Conservation (phyloP, 805 yeast species). For the Zygotorulaspora danielsina region DNA sequence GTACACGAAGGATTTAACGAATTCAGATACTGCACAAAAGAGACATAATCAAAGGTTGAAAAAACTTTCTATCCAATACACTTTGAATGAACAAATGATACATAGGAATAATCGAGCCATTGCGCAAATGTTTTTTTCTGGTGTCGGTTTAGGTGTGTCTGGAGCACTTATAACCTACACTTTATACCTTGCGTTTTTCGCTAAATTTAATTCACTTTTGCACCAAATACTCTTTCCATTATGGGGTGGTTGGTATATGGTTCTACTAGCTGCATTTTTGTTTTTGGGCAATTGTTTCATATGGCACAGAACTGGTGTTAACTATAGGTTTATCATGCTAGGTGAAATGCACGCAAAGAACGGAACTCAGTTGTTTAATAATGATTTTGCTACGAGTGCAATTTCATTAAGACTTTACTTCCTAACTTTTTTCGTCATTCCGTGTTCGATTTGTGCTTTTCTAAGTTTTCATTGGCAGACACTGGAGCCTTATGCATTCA, state of each 20-base stretch:
- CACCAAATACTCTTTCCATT: conserved; percentile 61
- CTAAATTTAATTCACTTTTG: conserved; percentile 40
- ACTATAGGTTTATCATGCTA: conserved; percentile 80
- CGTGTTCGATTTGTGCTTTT: conserved; percentile 63
- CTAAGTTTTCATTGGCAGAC: conserved; percentile 67
- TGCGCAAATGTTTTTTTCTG: conserved; percentile 53
- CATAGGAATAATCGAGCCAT: conserved; percentile 34
- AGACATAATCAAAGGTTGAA: conserved; percentile 28
- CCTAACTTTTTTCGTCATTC: conserved; percentile 55
- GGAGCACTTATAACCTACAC: conserved; percentile 65
- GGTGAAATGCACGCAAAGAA: conserved; percentile 70
- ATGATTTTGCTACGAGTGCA: conserved; percentile 36
- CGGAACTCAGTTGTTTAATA: conserved; percentile 37
- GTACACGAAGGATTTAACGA: conserved; percentile 36
- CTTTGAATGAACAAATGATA: conserved; percentile 33
- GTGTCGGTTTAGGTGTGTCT: conserved; percentile 65
- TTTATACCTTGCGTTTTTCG: conserved; percentile 45
- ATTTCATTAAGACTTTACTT: conserved; percentile 49
- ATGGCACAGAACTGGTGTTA: conserved; percentile 73
- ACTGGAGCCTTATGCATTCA: conserved; percentile 76
- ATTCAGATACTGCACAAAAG: conserved; percentile 27
- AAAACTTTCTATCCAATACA: conserved; percentile 29
- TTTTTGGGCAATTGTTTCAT: conserved; percentile 66
- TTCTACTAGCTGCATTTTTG: conserved; percentile 54
- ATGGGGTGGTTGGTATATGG: conserved; percentile 86